Percentiles rank a stretch among this genome's conserved stretches.
These are phyloP conservation scores for Aspergillus leporis DNA, from an alignment of 495 filamentous ascomycete species.

Conservation along the genomic window DNA sequence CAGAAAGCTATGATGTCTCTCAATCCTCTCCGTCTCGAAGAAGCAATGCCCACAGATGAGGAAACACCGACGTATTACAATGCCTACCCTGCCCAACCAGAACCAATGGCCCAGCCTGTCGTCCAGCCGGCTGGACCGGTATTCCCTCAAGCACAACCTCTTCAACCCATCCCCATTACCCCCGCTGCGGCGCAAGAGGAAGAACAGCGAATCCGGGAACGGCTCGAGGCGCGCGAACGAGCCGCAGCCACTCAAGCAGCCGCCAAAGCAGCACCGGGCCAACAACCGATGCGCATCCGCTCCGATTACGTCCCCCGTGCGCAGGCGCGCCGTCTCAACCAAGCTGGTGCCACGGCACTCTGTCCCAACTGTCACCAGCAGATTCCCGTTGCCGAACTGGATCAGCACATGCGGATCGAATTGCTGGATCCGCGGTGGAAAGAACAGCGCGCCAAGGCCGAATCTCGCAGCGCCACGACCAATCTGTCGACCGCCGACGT, in stretches of 20 bases:
- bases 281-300: slow-evolving; percentile 82
- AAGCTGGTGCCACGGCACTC: slow-evolving; percentile 66
- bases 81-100: slow-evolving; percentile 41
- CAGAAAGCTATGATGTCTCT: slow-evolving; percentile 90
- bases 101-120: slow-evolving; percentile 19
- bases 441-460: slow-evolving; percentile 86
- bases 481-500: slow-evolving; percentile 86
- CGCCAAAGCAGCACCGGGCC: slow-evolving; percentile 63
- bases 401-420: slow-evolving; percentile 95
- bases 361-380: slow-evolving; percentile 95
- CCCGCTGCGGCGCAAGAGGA: slow-evolving; percentile 60
- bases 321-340: slow-evolving; percentile 62
- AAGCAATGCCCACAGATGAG: slow-evolving; percentile 86
- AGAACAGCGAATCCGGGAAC: slow-evolving; percentile 64
- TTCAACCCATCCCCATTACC: slow-evolving; percentile 25
- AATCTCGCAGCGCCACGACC: slow-evolving; percentile 79
- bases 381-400: slow-evolving; percentile 82
- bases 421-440: slow-evolving; percentile 95
- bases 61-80: slow-evolving; percentile 59
- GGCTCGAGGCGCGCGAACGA: slow-evolving; percentile 65
- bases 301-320: slow-evolving; percentile 89
- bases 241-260: slow-evolving; percentile 78
- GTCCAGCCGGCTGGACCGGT: slow-evolving; percentile 32
- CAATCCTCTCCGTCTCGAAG: slow-evolving; percentile 83
- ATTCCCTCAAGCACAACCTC: slow-evolving; percentile 39